Evolutionary conservation across 129 eudicot species (phyloP), one percentile per base, ranked within the genome.

Genomic region (Apium graveolens): DNA sequence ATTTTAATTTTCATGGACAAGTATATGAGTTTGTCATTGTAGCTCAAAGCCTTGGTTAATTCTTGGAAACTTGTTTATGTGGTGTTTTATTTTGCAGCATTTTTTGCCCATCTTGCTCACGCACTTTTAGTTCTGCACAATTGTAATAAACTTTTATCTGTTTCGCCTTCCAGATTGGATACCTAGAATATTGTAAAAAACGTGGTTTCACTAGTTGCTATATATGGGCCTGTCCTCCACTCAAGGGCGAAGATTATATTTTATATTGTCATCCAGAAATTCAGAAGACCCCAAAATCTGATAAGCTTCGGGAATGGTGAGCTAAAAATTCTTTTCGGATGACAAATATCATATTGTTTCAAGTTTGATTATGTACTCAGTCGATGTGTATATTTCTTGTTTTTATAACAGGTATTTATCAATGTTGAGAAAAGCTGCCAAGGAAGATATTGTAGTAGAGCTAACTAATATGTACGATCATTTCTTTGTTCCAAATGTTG

Each of bases 121-220:
- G 7, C 2, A 11, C 27, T 35, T 11, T 72, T 3, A 12, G 21
- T 73, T 73, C 38, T 73, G 37, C 53, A 43, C 51, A 72, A 72
- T 73, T 26, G 35, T 13, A 1, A 43, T 65, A 42, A 20, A 74
- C 78, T 68, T 44, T 11, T 27, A 75, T 69, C 45, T 77, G 39
- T 70, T 60, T 76, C 55, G 74, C 73, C 31, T 76, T 75, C 27
- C 89, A 94, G 98, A 95, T 95, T 76, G 97, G 97, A 43, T 95
- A 95, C 75, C 80, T 95, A 34, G 99, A 95, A 73, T 90, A 92
- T 74, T 95, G 97, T 85, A 92, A 92, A 81, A 76, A 55, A 72
- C 92, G 99, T 53, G 99, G 99, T 80, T 95, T 95, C 84, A 86
- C 97, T 34, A 92, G 99, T 88, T 95, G 99, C 85, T 95, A 95